These are phyloP conservation scores for Radiomyces spectabilis DNA, from an alignment of 192 early-diverging fungal species.

Conservation along the genomic window DNA sequence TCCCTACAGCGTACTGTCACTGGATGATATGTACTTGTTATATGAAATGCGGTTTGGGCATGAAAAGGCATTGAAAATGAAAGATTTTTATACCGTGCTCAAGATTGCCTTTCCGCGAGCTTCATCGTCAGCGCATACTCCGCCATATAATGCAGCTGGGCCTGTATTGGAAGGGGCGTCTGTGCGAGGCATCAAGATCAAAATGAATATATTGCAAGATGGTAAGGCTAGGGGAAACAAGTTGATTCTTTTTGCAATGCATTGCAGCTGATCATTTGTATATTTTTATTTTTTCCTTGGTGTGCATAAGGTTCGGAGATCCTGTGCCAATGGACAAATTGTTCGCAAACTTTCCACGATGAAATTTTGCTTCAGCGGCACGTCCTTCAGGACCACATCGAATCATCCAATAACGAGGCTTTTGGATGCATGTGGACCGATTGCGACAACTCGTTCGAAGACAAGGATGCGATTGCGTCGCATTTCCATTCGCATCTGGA, in stretches of 20 bases:
- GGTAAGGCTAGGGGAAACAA: constrained; percentile 6
- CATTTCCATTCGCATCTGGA: background rate
- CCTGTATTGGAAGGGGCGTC: constrained; percentile 10
- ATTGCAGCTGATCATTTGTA: no score
- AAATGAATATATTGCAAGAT: constrained; percentile 21
- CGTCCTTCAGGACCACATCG: constrained; percentile 40
- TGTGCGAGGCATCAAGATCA: constrained; percentile 23
- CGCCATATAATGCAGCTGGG: background rate
- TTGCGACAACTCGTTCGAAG: background rate
- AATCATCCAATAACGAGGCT: constrained; percentile 12
- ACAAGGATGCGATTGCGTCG: constrained; percentile 2
- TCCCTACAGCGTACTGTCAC: constrained; percentile 22
- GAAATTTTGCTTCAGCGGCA: constrained; percentile 39
- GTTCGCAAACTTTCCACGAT: constrained; percentile 28
- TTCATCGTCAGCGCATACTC: background rate
- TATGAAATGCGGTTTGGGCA: constrained; percentile 40
- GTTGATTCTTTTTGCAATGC: background rate
- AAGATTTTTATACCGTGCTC: constrained; percentile 22
- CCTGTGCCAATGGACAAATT: constrained; percentile 44
- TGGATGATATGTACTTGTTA: constrained; percentile 38
- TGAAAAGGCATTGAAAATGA: constrained; percentile 22
- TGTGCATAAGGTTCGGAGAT: constrained; percentile 8
- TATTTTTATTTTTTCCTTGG: background rate
- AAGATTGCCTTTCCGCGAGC: constrained; percentile 27
- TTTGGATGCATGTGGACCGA: background rate